These are phyloP conservation scores for Somion occarium DNA, from an alignment of 1,284 basidiomycete genomes.

Conservation along the genomic window DNA sequence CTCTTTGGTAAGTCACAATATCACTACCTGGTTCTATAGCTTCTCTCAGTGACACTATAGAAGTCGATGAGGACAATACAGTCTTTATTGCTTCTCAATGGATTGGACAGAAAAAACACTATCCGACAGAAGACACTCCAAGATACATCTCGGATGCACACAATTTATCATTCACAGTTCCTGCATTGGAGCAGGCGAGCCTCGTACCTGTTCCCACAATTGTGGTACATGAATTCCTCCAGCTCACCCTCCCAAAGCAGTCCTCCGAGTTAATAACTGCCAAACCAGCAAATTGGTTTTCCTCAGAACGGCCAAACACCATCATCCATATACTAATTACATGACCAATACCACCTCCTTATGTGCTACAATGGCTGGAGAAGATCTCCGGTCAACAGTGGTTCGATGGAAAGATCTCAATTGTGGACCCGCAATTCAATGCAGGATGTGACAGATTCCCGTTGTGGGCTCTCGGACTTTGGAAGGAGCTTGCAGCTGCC, in stretches of 20 bases:
- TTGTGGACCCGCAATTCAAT: not conserved
- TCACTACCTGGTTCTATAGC: not conserved
- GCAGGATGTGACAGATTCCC: not conserved
- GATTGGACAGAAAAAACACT: not conserved
- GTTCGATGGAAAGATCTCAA: not conserved
- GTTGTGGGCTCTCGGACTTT: not conserved
- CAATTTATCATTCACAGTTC: not conserved
- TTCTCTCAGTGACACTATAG: not conserved
- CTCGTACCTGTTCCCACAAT: not conserved
- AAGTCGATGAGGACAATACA: not conserved
- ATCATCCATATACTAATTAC: not conserved
- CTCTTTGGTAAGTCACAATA: not conserved
- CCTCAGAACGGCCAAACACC: not conserved
- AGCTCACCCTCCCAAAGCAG: not conserved
- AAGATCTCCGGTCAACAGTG: not conserved
- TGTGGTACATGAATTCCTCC: not conserved
- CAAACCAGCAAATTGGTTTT: not conserved
- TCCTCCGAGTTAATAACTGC: not conserved
- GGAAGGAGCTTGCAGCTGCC: not conserved
- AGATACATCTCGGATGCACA: not conserved
- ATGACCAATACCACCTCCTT: not conserved
- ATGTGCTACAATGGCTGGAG: not conserved
- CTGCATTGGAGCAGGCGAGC: not conserved
- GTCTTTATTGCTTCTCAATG: not conserved
- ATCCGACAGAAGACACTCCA: not conserved